Evolutionary conservation across 495 filamentous ascomycete genomes (phyloP).

Genomic region (Acidiella bohemica): DNA sequence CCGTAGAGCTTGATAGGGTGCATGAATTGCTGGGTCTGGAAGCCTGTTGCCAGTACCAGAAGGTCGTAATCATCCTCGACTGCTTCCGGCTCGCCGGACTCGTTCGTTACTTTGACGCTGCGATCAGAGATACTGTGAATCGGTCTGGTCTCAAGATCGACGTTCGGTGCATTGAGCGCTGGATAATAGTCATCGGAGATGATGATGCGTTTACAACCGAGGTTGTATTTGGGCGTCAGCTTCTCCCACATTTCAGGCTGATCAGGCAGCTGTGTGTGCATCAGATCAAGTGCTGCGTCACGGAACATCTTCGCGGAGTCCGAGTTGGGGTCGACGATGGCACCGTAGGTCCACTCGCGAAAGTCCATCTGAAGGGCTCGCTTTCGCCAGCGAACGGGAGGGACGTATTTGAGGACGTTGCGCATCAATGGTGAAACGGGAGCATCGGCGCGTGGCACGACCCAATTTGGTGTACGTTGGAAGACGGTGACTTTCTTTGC

Average conservation of each 20-base stretch:
- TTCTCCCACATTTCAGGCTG: conserved; percentile 37
- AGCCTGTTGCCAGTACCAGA: conserved; percentile 42
- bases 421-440: conserved; percentile 31
- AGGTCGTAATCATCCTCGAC: conserved; percentile 37
- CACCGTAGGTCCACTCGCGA: conserved; percentile 33
- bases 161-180: conserved; percentile 32
- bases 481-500: conserved; percentile 47
- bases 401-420: conserved; percentile 32
- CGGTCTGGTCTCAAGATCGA: conserved; percentile 35
- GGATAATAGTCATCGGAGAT: conserved; percentile 44
- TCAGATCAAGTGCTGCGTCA: conserved; percentile 18
- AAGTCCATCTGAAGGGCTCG: conserved; percentile 37
- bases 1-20: conserved; percentile 40
- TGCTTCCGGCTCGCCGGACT: conserved; percentile 9
- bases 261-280: conserved; percentile 29
- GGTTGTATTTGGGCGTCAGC: conserved; percentile 38
- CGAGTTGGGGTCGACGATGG: conserved; percentile 29
- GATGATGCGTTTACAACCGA: conserved; percentile 44
- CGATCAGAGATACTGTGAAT: conserved; percentile 33
- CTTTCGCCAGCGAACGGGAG: conserved; percentile 35
- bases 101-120: conserved; percentile 34
- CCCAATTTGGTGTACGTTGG: conserved; percentile 57
- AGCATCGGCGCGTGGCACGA: conserved; percentile 37
- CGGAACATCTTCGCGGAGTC: conserved; percentile 27
- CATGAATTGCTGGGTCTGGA: conserved; percentile 43